Evolutionary conservation across 2,329 filamentous ascomycete species (phyloP).

Genomic region (Cadophora sp.): DNA sequence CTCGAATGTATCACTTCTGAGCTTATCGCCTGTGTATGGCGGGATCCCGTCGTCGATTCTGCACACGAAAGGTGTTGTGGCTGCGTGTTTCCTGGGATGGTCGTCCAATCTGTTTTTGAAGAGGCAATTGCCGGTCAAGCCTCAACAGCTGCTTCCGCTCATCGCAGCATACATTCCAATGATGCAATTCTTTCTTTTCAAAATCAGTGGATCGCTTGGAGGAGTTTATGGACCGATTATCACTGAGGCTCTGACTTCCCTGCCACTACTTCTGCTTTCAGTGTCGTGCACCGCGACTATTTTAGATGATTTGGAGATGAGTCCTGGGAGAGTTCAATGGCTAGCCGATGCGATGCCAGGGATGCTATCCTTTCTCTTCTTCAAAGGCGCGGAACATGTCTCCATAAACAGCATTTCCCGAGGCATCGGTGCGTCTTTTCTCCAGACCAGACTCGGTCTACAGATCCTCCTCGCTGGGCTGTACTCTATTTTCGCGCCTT

Average conservation of each 20-base stretch:
- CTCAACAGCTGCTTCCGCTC: constrained; percentile 67
- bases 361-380: constrained; percentile 69
- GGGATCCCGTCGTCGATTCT: constrained; percentile 77
- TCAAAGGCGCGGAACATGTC: constrained; percentile 52
- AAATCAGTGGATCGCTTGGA: constrained; percentile 69
- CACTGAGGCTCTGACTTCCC: constrained; percentile 76
- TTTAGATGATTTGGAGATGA: constrained; percentile 65
- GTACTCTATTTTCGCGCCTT: constrained; percentile 73
- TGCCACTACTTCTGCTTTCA: constrained; percentile 70
- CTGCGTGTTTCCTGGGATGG: constrained; percentile 75
- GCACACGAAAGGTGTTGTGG: constrained; percentile 71
- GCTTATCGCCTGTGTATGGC: constrained; percentile 87
- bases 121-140: constrained; percentile 55
- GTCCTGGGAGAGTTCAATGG: constrained; percentile 59
- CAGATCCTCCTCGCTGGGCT: constrained; percentile 70
- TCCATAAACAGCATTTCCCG: constrained; percentile 51
- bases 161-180: constrained; percentile 78
- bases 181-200: constrained; percentile 74
- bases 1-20: constrained; percentile 75
- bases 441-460: constrained; percentile 75
- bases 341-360: constrained; percentile 70
- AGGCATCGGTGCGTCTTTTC: constrained; percentile 65
- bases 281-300: constrained; percentile 68
- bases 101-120: constrained; percentile 66
- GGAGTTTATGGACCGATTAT: constrained; percentile 75